These are phyloP conservation scores for Lactifluus echinatus DNA, from an alignment of 768 basidiomycete species.

Conservation along the genomic window DNA sequence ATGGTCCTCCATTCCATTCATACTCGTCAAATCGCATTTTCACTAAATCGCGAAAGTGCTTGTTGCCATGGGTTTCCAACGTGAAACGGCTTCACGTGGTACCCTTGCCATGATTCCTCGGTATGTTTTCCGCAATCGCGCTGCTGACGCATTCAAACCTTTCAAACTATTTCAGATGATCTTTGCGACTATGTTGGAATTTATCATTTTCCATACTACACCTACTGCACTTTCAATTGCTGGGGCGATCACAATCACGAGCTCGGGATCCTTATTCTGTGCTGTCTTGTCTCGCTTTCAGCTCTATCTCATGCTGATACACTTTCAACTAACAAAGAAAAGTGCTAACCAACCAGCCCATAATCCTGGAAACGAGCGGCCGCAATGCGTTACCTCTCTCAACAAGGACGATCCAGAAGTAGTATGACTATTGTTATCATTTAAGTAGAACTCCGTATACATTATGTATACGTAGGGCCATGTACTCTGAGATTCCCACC, in stretches of 20 bases:
- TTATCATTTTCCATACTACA: conserved; percentile 51
- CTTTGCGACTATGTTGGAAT: conserved; percentile 60
- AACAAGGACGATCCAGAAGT: background rate
- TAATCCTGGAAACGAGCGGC: background rate
- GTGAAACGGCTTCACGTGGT: conserved; percentile 57
- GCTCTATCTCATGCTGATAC: background rate
- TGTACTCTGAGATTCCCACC: too few species aligned
- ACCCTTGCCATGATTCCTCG: conserved; percentile 49
- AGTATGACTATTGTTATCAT: too few species aligned
- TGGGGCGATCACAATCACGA: conserved; percentile 58
- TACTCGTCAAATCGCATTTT: background rate
- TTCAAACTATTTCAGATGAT: conserved; percentile 40
- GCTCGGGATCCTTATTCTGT: conserved; percentile 63
- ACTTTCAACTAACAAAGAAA: conserved; percentile 1
- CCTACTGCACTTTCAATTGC: conserved; percentile 52
- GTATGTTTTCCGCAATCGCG: conserved; percentile 26
- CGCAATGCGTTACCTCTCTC: background rate
- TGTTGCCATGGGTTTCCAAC: conserved; percentile 53
- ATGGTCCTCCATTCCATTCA: background rate
- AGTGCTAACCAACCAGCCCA: background rate
- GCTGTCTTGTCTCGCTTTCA: conserved; percentile 23
- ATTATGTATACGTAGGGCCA: too few species aligned
- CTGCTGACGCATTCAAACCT: background rate
- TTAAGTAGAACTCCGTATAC: too few species aligned
- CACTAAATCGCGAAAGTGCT: conserved; percentile 32